Conservation (phyloP, 2,329 filamentous ascomycete species). For the Exophiala dermatitidis region DNA sequence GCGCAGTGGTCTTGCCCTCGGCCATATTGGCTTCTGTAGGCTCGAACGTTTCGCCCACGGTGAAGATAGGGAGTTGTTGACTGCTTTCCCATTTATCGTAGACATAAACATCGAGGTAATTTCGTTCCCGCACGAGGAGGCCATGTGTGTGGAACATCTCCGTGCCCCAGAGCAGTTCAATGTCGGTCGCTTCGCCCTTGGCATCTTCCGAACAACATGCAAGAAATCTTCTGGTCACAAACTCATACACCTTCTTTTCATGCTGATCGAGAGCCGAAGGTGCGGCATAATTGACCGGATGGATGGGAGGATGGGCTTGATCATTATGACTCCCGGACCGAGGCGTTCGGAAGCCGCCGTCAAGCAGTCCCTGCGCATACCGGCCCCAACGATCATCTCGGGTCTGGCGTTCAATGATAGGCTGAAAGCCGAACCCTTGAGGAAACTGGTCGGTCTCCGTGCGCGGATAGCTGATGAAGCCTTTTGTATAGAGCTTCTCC, state of each 20-base stretch:
- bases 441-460: slow-evolving; percentile 97
- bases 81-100: slow-evolving; percentile 96
- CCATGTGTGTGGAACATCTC: slow-evolving; percentile 79
- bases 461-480: slow-evolving; percentile 94
- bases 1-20: slow-evolving; percentile 82
- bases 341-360: slow-evolving; percentile 72
- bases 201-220: slow-evolving; percentile 96
- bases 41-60: slow-evolving; percentile 71
- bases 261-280: slow-evolving; percentile 54
- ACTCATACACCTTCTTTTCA: slow-evolving; percentile 80
- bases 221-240: slow-evolving; percentile 82
- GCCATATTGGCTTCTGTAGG: slow-evolving; percentile 82
- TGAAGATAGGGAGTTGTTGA: slow-evolving; percentile 71
- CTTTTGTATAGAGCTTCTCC: slow-evolving; percentile 82
- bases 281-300: slow-evolving; percentile 80
- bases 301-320: slow-evolving; percentile 94
- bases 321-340: slow-evolving; percentile 83
- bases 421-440: slow-evolving; percentile 73
- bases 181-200: slow-evolving; percentile 72
- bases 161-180: slow-evolving; percentile 71
- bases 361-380: slow-evolving; percentile 60
- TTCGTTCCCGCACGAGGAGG: slow-evolving; percentile 74
- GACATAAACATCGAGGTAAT: slow-evolving; percentile 90
- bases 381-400: slow-evolving; percentile 68
- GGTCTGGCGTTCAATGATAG: slow-evolving; percentile 75